Conservation (phyloP, 768 basidiomycete species). For the Ramaria sp. region DNA sequence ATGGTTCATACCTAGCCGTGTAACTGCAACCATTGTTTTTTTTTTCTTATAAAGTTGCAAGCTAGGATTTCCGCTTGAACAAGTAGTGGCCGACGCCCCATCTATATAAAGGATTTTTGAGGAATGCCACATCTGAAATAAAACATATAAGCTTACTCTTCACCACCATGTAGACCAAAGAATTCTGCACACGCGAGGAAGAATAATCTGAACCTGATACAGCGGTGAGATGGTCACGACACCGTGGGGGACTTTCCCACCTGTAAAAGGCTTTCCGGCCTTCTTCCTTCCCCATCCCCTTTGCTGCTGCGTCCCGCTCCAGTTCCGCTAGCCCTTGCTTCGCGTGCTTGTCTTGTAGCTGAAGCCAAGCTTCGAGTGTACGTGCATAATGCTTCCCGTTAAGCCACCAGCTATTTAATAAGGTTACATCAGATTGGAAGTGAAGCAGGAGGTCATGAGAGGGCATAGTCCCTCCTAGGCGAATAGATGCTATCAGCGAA, state of each 20-base stretch:
- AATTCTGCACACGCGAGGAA: slow-evolving; percentile 64
- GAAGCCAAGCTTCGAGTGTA: slow-evolving; percentile 57
- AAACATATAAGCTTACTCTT: slow-evolving; percentile 38
- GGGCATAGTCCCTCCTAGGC: slow-evolving; percentile 58
- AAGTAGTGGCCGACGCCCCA: slow-evolving; percentile 50
- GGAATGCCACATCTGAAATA: slow-evolving; percentile 12
- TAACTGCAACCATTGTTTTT: background rate
- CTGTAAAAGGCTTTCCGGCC: slow-evolving; percentile 50
- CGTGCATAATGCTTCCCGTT: slow-evolving; percentile 53
- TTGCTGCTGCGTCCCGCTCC: slow-evolving; percentile 33
- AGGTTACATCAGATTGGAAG: slow-evolving; percentile 52
- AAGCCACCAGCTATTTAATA: slow-evolving; percentile 50
- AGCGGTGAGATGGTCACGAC: background rate
- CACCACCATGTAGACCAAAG: slow-evolving; percentile 48
- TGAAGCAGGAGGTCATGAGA: slow-evolving; percentile 53
- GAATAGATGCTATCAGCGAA: background rate
- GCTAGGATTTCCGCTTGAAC: slow-evolving; percentile 27
- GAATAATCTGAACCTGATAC: slow-evolving; percentile 50
- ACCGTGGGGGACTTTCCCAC: slow-evolving; percentile 16
- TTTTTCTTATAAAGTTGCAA: background rate
- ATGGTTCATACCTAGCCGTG: background rate
- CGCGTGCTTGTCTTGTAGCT: slow-evolving; percentile 41
- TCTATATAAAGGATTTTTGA: slow-evolving; percentile 19
- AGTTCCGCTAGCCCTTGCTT: slow-evolving; percentile 39
- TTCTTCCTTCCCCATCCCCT: slow-evolving; percentile 36